These are phyloP conservation scores for Clarireedia paspali DNA, from an alignment of 2,329 filamentous ascomycete species.

Conservation along the genomic window DNA sequence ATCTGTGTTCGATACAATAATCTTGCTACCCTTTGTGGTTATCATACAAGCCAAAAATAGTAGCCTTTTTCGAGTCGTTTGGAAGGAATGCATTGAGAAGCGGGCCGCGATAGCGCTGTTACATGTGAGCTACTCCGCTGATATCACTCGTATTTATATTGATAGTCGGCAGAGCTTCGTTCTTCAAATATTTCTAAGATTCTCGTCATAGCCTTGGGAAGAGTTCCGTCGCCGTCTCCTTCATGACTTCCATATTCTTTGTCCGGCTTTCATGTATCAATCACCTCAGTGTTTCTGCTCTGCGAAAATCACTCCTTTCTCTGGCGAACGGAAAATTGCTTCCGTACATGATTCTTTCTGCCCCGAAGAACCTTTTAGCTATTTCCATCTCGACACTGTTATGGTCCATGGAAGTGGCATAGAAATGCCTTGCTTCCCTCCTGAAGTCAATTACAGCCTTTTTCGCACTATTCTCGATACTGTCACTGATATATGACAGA, in stretches of 20 bases:
- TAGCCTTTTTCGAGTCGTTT: no score
- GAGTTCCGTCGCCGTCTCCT: neutral
- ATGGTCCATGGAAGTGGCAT: neutral
- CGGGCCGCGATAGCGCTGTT: no score
- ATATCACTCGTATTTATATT: no score
- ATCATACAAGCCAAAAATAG: no score
- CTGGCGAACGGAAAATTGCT: neutral
- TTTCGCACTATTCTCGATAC: slow-evolving; percentile 4
- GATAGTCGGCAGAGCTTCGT: neutral
- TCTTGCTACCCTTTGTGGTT: no score
- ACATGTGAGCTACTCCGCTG: no score
- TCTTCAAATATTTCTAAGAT: neutral
- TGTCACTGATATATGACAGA: slow-evolving; percentile 19
- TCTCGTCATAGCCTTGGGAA: neutral
- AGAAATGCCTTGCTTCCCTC: neutral
- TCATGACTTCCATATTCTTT: neutral
- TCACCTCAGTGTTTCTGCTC: neutral
- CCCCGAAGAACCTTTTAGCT: neutral
- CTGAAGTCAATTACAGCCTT: neutral
- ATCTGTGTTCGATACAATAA: no score
- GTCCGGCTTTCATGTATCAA: neutral
- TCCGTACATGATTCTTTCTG: neutral
- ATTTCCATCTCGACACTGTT: neutral
- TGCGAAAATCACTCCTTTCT: neutral
- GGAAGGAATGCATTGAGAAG: no score